phyloP scores from a whole-genome alignment of 495 filamentous ascomycete species.

The Oidiodendron maius region DNA sequence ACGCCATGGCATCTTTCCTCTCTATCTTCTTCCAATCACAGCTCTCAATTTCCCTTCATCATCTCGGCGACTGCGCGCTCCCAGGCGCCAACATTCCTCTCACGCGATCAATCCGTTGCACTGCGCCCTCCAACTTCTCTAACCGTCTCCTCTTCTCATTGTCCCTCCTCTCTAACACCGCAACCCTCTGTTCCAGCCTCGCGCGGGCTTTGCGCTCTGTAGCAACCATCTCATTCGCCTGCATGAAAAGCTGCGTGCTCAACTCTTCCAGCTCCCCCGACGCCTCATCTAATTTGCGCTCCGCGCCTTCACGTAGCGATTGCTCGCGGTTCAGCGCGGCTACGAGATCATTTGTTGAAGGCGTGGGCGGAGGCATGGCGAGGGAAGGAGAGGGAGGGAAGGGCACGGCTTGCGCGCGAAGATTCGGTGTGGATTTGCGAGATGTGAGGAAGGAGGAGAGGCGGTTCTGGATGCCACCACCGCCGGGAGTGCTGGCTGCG shows the following conservation, averaged over 20 bases:
- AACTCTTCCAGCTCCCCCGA: conserved; percentile 85
- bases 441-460: conserved; percentile 64
- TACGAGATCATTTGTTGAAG: conserved; percentile 49
- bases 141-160: conserved; percentile 63
- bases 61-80: not conserved
- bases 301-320: conserved; percentile 63
- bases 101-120: conserved; percentile 71
- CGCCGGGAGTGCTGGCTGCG: conserved; percentile 24
- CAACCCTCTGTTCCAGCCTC: conserved; percentile 69
- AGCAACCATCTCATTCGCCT: conserved; percentile 98
- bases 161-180: conserved; percentile 62
- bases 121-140: conserved; percentile 70
- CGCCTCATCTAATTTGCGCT: conserved; percentile 64
- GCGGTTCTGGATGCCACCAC: conserved; percentile 26
- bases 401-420: conserved; percentile 21
- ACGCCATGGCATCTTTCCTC: too few relatives aligned
- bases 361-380: too few relatives aligned
- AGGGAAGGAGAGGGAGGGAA: conserved; percentile 24
- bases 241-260: conserved; percentile 76
- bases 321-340: conserved; percentile 68
- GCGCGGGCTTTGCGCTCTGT: conserved; percentile 75
- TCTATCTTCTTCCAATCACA: not conserved
- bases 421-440: conserved; percentile 40
- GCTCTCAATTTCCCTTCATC: not conserved
- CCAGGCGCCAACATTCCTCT: conserved; percentile 46